Evolutionary conservation across 805 yeast genomes (phyloP), one percentile per base, ranked within the genome.

Genomic region (Nakazawaea siamensis): DNA sequence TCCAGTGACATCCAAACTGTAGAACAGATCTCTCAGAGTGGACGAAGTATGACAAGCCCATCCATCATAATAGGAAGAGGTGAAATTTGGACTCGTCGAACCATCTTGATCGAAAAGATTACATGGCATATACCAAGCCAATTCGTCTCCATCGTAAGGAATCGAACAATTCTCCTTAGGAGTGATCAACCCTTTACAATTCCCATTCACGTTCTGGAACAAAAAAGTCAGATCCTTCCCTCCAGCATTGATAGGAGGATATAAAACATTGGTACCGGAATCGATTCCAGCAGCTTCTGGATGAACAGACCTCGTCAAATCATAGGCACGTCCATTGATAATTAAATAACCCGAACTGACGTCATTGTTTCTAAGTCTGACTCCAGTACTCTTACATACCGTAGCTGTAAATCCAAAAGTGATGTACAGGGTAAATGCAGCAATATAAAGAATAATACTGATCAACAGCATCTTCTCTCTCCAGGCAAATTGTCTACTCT

Each of bases 111-210:
- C 57, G 35, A 73, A 62, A 21, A 82, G 42, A 46, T 79, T 76
- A 64, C 98, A 92, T 3, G 98, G 97, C 80, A 88, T 86, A 59
- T 92, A 92, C 95, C 96, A 88, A 13, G 94, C 97, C 46, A 90
- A 55, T 20, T 71, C 66, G 21, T 71, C 70, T 27, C 60, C 66
- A 37, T 71, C 65, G 42, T 63, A 58, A 1, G 97, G 97, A 39
- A 88, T 88, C 0, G 80, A 48, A 46, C 83, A 71, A 50, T 78
- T 70, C 3, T 60, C 71, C 43, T 73, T 73, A 30, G 96, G 94
- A 4, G 52, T 66, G 38, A 92, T 80, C 34, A 88, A 60, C 24
- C 76, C 79, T 54, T 75, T 79, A 62, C 98, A 90, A 53, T 88
- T 77, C 15, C 94, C 94, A 53, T 87, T 87, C 29, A 87, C 95